These are phyloP conservation scores for Myochromella boudieri DNA, from an alignment of 768 basidiomycete species.

Conservation along the genomic window DNA sequence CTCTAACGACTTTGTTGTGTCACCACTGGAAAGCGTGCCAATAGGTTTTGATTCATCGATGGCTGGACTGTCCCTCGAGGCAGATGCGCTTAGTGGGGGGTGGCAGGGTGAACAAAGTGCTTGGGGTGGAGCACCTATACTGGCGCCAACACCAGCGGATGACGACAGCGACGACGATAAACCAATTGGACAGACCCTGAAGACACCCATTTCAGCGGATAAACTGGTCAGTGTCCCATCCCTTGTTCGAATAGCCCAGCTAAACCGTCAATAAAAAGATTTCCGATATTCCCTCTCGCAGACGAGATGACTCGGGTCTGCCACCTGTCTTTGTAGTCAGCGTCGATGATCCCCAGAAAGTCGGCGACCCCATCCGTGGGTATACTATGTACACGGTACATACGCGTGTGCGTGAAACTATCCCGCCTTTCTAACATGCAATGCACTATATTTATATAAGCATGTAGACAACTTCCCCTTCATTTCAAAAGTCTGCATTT, in stretches of 20 bases:
- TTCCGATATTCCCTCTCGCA: constrained; percentile 13
- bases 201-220: constrained; percentile 23
- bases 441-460: not conserved
- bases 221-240: constrained; percentile 24
- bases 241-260: not conserved
- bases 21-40: constrained; percentile 33
- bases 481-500: constrained; percentile 80
- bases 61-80: constrained; percentile 36
- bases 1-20: constrained; percentile 27
- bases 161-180: constrained; percentile 72
- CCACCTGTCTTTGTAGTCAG: constrained; percentile 80
- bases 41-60: constrained; percentile 32
- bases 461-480: constrained; percentile 76
- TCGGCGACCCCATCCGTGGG: constrained; percentile 92
- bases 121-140: constrained; percentile 36
- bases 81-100: constrained; percentile 33
- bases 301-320: constrained; percentile 44
- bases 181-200: constrained; percentile 55
- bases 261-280: constrained; percentile 5
- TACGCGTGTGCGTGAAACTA: constrained; percentile 66
- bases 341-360: constrained; percentile 96
- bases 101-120: constrained; percentile 55
- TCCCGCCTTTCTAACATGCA: not conserved
- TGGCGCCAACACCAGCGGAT: constrained; percentile 27
- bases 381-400: constrained; percentile 98